Conservation (phyloP, 2,329 filamentous ascomycete species). For the Eutypa lata region DNA sequence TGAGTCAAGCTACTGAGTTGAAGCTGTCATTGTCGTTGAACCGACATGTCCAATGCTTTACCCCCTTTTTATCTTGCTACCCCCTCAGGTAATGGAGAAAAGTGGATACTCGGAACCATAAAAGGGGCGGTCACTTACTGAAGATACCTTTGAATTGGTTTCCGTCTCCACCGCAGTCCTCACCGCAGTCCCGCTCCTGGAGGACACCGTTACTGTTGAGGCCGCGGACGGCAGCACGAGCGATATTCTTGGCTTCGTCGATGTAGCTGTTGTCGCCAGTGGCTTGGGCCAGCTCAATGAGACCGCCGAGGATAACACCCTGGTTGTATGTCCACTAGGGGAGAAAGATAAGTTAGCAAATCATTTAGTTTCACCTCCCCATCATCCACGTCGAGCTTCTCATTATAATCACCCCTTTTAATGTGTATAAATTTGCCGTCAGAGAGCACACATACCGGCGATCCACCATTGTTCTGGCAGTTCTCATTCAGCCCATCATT, state of each 20-base stretch:
- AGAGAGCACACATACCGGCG: conserved; percentile 30
- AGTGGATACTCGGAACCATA: not conserved
- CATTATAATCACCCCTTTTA: no score
- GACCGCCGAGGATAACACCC: conserved; percentile 53
- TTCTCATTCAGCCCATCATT: conserved; percentile 43
- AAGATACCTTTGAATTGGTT: conserved; percentile 74
- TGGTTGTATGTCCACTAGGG: conserved; percentile 54
- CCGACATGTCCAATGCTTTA: no score
- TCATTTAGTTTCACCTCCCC: no score
- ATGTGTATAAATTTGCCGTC: no score
- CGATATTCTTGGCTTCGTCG: conserved; percentile 43
- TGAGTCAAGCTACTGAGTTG: not conserved
- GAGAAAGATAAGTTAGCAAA: not conserved
- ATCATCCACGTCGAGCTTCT: no score
- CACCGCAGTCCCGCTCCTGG: conserved; percentile 43
- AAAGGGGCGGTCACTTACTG: not conserved
- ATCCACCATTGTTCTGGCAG: conserved; percentile 50
- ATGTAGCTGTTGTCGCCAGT: conserved; percentile 41
- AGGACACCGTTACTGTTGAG: conserved; percentile 46
- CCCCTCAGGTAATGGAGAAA: no score
- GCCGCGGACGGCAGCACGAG: conserved; percentile 46
- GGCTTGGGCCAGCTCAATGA: conserved; percentile 48
- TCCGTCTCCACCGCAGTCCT: conserved; percentile 44
- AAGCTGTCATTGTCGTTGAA: not conserved
- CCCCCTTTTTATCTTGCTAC: no score